These are phyloP conservation scores for Ensete ventricosum DNA, from an alignment of 176 grass and related monocot species.

Conservation along the genomic window DNA sequence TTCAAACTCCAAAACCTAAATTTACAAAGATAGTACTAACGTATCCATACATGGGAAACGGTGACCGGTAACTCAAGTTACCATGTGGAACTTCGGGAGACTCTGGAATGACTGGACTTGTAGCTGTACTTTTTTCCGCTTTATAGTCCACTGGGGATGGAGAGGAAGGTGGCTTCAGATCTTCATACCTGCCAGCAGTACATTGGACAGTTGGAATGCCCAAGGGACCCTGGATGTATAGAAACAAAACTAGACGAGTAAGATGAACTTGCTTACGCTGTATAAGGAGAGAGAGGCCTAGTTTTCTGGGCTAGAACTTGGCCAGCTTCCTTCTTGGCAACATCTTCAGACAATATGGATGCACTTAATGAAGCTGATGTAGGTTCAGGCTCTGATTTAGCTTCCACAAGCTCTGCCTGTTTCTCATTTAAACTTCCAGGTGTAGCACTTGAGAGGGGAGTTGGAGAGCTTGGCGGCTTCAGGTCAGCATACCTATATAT, in stretches of 20 bases:
- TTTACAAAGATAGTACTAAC: background rate
- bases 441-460: constrained; percentile 4
- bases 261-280: constrained; percentile 12
- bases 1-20: background rate
- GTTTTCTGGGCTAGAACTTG: constrained; percentile 2
- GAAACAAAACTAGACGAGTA: background rate
- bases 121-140: background rate
- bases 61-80: background rate
- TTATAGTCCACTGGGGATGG: constrained; percentile 12
- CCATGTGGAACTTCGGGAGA: background rate
- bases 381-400: background rate
- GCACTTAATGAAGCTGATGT: background rate
- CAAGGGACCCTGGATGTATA: background rate
- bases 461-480: constrained; percentile 5
- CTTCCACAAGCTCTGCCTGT: background rate
- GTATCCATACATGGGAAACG: background rate
- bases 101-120: background rate
- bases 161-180: constrained; percentile 40
- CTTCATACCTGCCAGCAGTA: constrained; percentile 24
- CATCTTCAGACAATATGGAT: background rate
- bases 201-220: background rate
- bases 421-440: constrained; percentile 8
- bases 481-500: constrained; percentile 9
- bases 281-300: constrained; percentile 30
- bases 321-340: background rate